Conservation (phyloP, 768 basidiomycete species). For the Paxillus involutus region DNA sequence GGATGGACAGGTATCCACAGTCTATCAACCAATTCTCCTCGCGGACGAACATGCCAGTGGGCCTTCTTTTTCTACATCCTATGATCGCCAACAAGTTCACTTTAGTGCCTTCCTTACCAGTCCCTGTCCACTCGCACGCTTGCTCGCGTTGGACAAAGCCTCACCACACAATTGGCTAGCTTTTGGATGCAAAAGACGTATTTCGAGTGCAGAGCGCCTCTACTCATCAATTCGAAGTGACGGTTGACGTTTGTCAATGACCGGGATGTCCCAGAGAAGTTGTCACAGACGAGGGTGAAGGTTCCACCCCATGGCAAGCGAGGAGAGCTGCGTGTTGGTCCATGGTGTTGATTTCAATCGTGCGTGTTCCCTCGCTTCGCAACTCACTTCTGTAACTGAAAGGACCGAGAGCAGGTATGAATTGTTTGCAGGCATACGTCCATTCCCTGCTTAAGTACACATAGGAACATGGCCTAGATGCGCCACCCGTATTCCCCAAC, state of each 20-base stretch:
- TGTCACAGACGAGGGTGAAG: slow-evolving; percentile 17
- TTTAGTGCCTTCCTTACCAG: slow-evolving; percentile 9
- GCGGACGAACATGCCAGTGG: slow-evolving; percentile 69
- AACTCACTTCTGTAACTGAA: slow-evolving; percentile 4
- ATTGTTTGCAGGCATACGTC: no score
- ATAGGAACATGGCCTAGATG: no score
- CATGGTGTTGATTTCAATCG: slow-evolving; percentile 74
- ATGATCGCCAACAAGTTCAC: slow-evolving; percentile 16
- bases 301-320: slow-evolving; percentile 78
- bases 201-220: slow-evolving; percentile 81
- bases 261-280: slow-evolving; percentile 54
- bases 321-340: slow-evolving; percentile 76
- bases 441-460: no score
- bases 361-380: slow-evolving; percentile 34
- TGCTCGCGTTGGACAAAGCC: slow-evolving; percentile 55
- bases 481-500: no score
- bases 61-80: slow-evolving; percentile 16
- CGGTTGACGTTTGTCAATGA: slow-evolving; percentile 89
- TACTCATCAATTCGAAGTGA: slow-evolving; percentile 93
- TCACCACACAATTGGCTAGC: slow-evolving; percentile 91
- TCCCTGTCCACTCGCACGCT: slow-evolving; percentile 10
- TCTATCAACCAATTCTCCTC: no score
- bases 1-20: no score
- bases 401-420: no score
- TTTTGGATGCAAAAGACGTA: slow-evolving; percentile 90